Evolutionary conservation across 1,139 yeast species (phyloP), one percentile per base, ranked within the genome.

Genomic region (Blastobotrys capitulatus): DNA sequence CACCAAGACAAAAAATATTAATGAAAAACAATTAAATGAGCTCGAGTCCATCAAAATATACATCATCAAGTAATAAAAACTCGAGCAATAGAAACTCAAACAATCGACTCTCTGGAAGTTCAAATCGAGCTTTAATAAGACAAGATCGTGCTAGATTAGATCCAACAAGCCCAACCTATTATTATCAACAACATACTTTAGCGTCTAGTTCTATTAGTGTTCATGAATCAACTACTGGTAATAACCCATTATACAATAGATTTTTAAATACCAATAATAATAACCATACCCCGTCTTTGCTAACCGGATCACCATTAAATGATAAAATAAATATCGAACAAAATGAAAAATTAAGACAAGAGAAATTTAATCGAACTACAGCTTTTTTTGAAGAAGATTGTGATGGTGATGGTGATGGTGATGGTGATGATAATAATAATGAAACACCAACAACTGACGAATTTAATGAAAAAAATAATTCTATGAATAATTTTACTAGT

Each of bases 111-210:
- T 22, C 25, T 22, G 25, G 25, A 22, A 13, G 32, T 12, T 29
- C 32, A 3, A 29, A 29, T 13, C 6, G 47, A 8, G 35, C 89
- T 1, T 72, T 85, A 52, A 83, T 84, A 40, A 74, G 83, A 55
- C 88, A 85, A 6, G 92, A 85, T 61, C 71, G 94, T 54, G 77
- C 80, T 42, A 69, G 84, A 48, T 67, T 82, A 51, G 71, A 73
- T 54, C 79, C 77, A 13, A 72, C 73, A 49, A 82, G 82, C 59
- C 87, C 90, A 1, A 76, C 80, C 48, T 82, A 72, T 65, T 86
- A 83, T 63, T 85, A 85, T 63, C 75, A 83, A 16, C 86, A 81
- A 58, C 66, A 58, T 40, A 80, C 81, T 34, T 79, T 86, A 4
- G 77, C 80, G 49, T 82, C 81, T n/a, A 73, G 71, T 48, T 83